Percentiles rank a stretch among this genome's conserved stretches.
These are phyloP conservation scores for Hericium rajendrae DNA, from an alignment of 768 basidiomycete species.

Conservation along the genomic window DNA sequence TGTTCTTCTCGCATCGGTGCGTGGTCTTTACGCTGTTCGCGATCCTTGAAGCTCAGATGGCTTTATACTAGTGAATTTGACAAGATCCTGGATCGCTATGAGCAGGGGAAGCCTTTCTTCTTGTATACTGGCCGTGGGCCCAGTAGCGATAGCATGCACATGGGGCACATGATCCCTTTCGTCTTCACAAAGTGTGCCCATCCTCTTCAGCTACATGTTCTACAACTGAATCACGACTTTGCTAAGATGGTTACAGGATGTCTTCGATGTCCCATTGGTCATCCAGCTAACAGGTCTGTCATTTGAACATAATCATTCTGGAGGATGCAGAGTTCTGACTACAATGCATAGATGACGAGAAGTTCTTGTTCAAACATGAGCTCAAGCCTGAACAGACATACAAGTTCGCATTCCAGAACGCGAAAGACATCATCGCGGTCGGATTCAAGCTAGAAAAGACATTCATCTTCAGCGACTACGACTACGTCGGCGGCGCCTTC, in stretches of 20 bases:
- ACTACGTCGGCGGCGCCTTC: constrained; percentile 85
- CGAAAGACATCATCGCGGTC: constrained; percentile 94
- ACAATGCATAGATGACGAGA: constrained; percentile 80
- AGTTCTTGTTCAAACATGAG: constrained; percentile 95
- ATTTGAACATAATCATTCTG: background rate
- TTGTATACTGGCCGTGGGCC: constrained; percentile 97
- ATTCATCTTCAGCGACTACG: constrained; percentile 93
- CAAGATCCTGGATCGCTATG: constrained; percentile 88
- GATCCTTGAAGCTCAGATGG: background rate
- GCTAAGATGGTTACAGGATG: constrained; percentile 88
- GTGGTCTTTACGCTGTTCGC: constrained; percentile 16
- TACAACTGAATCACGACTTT: background rate
- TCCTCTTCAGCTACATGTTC: background rate
- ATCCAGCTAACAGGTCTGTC: constrained; percentile 83
- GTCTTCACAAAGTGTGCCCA: constrained; percentile 83
- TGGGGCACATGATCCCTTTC: constrained; percentile 97
- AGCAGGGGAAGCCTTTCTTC: constrained; percentile 96
- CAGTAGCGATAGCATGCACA: constrained; percentile 92
- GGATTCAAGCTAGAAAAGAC: constrained; percentile 89
- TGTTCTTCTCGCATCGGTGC: constrained; percentile 97
- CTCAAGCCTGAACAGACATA: constrained; percentile 85
- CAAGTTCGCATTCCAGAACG: constrained; percentile 74
- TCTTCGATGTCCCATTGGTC: constrained; percentile 90
- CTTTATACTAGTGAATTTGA: constrained; percentile 70
- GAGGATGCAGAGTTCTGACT: background rate